These are phyloP conservation scores for Groenewaldozyma sp. DNA, from an alignment of 1,139 yeast species.

Conservation along the genomic window DNA sequence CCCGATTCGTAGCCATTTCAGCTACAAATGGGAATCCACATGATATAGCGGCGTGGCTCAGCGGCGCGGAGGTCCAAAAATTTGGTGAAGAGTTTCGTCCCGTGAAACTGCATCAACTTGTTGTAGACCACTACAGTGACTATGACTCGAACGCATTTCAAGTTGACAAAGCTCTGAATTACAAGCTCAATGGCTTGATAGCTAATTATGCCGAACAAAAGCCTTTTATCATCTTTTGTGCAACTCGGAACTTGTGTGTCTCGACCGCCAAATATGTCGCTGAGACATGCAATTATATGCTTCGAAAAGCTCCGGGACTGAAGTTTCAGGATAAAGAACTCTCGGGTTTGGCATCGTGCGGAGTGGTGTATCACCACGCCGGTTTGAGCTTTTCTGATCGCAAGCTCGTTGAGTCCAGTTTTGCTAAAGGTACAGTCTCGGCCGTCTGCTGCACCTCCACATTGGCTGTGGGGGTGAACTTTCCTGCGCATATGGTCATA, in stretches of 20 bases:
- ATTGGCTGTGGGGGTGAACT: conserved; percentile 96
- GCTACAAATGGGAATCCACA: conserved; percentile 88
- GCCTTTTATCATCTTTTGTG: conserved; percentile 2
- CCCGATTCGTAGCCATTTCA: conserved; percentile 76
- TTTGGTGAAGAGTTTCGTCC: conserved; percentile 3
- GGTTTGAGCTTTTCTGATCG: conserved; percentile 73
- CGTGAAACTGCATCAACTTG: background rate
- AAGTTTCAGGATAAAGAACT: conserved; percentile 41
- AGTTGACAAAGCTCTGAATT: background rate
- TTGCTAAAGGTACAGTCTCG: conserved; percentile 76
- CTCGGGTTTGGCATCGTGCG: conserved; percentile 53
- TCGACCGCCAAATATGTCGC: conserved; percentile 2
- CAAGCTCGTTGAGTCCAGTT: conserved; percentile 69
- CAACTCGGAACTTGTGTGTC: background rate
- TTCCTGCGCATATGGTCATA: conserved; percentile 94
- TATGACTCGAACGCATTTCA: conserved; percentile 1
- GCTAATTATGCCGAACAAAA: background rate
- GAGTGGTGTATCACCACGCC: conserved; percentile 93
- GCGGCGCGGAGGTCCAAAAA: conserved; percentile 17
- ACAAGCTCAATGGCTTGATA: background rate
- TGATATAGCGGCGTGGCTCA: conserved; percentile 77
- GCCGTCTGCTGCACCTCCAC: conserved; percentile 92
- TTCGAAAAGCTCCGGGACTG: background rate
- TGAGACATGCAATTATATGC: background rate
- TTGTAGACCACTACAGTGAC: background rate